Conservation (phyloP, 495 filamentous ascomycete species). For the Neurospora africana region DNA sequence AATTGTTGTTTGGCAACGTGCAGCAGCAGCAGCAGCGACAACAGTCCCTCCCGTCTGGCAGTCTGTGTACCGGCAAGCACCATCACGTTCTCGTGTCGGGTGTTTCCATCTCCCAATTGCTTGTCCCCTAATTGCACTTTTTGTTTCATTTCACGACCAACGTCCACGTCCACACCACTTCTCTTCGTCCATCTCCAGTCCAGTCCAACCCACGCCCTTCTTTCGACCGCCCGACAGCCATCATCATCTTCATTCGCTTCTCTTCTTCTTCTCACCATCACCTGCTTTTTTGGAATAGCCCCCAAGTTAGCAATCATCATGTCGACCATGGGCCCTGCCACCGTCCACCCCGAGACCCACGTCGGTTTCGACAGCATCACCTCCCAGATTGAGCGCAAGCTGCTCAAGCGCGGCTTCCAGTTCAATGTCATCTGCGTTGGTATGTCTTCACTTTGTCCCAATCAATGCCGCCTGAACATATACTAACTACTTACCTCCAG, state of each 20-base stretch:
- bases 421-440: slow-evolving; percentile 99
- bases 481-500: slow-evolving; percentile 38
- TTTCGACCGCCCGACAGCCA: slow-evolving; percentile 6
- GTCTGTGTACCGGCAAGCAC: slow-evolving; percentile 12
- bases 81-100: slow-evolving; percentile 8
- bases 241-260: slow-evolving; percentile 8
- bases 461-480: neutral
- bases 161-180: neutral
- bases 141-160: neutral
- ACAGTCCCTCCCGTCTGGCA: neutral
- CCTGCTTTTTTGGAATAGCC: slow-evolving; percentile 36
- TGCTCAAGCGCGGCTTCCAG: slow-evolving; percentile 98
- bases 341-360: slow-evolving; percentile 85
- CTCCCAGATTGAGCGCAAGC: slow-evolving; percentile 95
- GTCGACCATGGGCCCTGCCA: slow-evolving; percentile 34
- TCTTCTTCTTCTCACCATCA: slow-evolving; percentile 1
- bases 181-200: slow-evolving; percentile 11
- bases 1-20: slow-evolving; percentile 36
- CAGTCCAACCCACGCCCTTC: slow-evolving; percentile 7
- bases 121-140: slow-evolving; percentile 1
- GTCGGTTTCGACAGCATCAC: slow-evolving; percentile 99
- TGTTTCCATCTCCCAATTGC: neutral
- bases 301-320: slow-evolving; percentile 26
- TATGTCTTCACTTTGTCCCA: slow-evolving; percentile 44
- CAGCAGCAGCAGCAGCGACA: neutral